A percentile compares a stretch with the other conserved stretches of the same genome.
Conservation (phyloP, 106 monocot species). For the Posidonia australis region DNA sequence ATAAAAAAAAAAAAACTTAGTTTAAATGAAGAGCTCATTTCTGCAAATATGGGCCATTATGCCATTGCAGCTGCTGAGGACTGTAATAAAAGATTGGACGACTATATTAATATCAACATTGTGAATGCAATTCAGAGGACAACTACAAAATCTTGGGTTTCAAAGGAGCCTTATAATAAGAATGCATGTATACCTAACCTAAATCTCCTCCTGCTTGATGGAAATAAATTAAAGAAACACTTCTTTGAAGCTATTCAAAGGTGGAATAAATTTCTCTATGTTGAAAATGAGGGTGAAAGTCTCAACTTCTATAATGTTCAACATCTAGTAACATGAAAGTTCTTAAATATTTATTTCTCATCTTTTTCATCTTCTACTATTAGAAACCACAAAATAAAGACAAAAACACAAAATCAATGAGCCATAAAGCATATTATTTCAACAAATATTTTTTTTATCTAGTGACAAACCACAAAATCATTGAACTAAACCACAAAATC, state of each 20-base stretch:
- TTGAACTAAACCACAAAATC: too few relatives aligned
- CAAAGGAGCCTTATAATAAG: slow-evolving; percentile 45
- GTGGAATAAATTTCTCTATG: slow-evolving; percentile 62
- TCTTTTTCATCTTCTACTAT: too few relatives aligned
- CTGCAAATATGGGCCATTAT: slow-evolving; percentile 38
- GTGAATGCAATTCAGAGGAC: slow-evolving; percentile 71
- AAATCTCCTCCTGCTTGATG: slow-evolving; percentile 51
- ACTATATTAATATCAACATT: slow-evolving; percentile 47
- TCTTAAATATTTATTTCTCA: too few relatives aligned
- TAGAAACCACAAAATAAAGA: too few relatives aligned
- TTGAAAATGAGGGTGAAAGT: slow-evolving; percentile 27
- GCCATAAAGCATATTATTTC: too few relatives aligned
- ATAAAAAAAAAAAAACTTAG: too few relatives aligned
- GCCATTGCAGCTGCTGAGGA: slow-evolving; percentile 45
- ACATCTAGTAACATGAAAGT: not conserved
- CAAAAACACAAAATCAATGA: too few relatives aligned
- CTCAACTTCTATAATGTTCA: not conserved
- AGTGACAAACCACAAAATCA: too few relatives aligned
- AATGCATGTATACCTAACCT: slow-evolving; percentile 51
- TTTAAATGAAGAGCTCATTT: slow-evolving; percentile 61
- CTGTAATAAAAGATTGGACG: slow-evolving; percentile 40
- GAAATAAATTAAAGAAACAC: slow-evolving; percentile 26
- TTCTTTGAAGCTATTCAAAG: slow-evolving; percentile 36
- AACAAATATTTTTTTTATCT: too few relatives aligned
- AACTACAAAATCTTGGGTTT: slow-evolving; percentile 55